phyloP scores from a whole-genome alignment of 2,329 filamentous ascomycete species.

The Phoma sp. region DNA sequence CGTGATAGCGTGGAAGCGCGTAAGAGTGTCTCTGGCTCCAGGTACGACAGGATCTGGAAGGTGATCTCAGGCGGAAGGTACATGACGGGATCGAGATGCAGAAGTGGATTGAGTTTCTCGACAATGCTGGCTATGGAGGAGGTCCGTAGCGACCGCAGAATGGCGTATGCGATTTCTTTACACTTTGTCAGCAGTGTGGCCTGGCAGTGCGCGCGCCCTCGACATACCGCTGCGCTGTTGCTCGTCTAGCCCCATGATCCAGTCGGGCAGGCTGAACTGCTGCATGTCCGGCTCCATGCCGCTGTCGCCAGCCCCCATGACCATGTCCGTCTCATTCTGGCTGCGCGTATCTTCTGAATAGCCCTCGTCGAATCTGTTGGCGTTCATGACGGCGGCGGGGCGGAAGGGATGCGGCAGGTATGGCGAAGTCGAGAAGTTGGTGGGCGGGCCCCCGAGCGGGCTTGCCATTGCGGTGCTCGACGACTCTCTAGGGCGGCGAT shows the following conservation, averaged over 20 bases:
- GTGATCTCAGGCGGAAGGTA: slow-evolving; percentile 90
- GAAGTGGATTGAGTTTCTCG: slow-evolving; percentile 76
- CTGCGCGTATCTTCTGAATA: slow-evolving; percentile 77
- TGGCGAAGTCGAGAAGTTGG: slow-evolving; percentile 37
- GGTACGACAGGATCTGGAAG: slow-evolving; percentile 83
- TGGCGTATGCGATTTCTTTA: slow-evolving; percentile 77
- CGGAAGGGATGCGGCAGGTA: slow-evolving; percentile 45
- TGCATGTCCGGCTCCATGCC: slow-evolving; percentile 39
- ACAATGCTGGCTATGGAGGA: slow-evolving; percentile 81
- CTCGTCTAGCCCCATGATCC: slow-evolving; percentile 61
- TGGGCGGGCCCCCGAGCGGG: slow-evolving; percentile 21
- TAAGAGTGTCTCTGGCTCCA: slow-evolving; percentile 81
- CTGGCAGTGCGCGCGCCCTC: neutral
- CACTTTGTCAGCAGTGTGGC: slow-evolving; percentile 10
- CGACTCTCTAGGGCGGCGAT: neutral
- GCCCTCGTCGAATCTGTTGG: slow-evolving; percentile 72
- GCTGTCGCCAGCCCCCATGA: slow-evolving; percentile 45
- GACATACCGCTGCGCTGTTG: slow-evolving; percentile 60
- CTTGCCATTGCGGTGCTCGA: too few relatives aligned
- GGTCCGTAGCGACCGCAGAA: slow-evolving; percentile 79
- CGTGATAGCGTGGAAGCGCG: slow-evolving; percentile 79
- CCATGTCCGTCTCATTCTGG: slow-evolving; percentile 51
- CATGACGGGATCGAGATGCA: slow-evolving; percentile 90
- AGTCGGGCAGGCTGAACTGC: slow-evolving; percentile 57
- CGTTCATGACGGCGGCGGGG: slow-evolving; percentile 44